Base-by-base conservation (phyloP, 139 green algal species). In the Closterium sp. region DNA sequence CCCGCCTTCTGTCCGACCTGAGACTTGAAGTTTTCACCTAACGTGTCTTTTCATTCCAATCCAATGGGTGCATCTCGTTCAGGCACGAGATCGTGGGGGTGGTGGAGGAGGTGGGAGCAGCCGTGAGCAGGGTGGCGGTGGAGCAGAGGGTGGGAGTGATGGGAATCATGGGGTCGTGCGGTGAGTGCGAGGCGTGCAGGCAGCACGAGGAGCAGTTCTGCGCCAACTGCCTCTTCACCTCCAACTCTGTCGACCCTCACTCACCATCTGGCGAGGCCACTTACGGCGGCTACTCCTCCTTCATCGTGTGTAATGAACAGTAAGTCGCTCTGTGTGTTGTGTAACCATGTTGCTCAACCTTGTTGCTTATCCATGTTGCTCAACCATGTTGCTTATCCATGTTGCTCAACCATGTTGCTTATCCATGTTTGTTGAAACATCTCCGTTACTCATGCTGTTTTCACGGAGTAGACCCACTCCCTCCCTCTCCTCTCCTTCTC, bases 111-210 rank as follows among this genome's bases (percentile, higher is more conserved):
- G 96, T 98, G 6, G 97, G 97, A 29, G 21, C 45, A 27, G 90
- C 96, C 7, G 96, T 97, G 3, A 95, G 79, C 79, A 95, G 96
- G 31, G 97, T 98, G 95, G 96, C 97, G 95, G 91, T 96, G 2
- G 97, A 97, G 38, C 95, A 98, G 93, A 89, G 93, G 1, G 97
- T 92, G 0, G 97, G 95, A 19, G 95, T 98, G 28, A 97, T 97
- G 45, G 97, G 96, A 95, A 96, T 97, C 90, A 95, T 98, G 9
- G 91, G 96, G 92, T 93, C 92, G 30, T 98, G 97, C 96, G 62
- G 89, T 30, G 92, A 94, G 4, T 97, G 95, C 88, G 32, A 94
- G 31, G 42, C 42, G n/a, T 91, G 88, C 45, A 27, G 19, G n/a
- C 10, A 86, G 34, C 31, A 31, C 89, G 32, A 91, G 45, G 96